Base-by-base conservation (phyloP, 2,329 filamentous ascomycete species). In the Arthrinium puccinioides region DNA sequence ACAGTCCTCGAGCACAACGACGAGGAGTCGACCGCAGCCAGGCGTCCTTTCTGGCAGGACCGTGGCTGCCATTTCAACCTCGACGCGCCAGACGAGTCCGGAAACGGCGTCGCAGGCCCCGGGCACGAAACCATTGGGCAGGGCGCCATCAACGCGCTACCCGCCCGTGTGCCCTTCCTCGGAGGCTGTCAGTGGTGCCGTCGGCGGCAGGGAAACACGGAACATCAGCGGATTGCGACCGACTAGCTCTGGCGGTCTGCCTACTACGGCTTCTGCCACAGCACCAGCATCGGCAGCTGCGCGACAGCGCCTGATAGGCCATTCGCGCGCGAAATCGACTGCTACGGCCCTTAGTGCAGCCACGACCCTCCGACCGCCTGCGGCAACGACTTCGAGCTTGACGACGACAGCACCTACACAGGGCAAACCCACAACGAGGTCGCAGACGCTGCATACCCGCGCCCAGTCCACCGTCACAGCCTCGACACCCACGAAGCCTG, bases 291-390 rank as follows among this genome's bases (percentile, higher is more conserved):
- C 50, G 3, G 36, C 44, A 2, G 29, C 39, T 10, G 27, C 45
- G 18, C 32, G 43, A n/a, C 28, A 23, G 13, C 24, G 16, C 16
- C 23, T 39, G 4, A 16, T 38, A 9, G 52, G 52, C 13, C 65
- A 68, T 42, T 32, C 52, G 9, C 58, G 66, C 32, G 57, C 64
- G n/a, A 64, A 57, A 45, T 66, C 63, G n/a, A 62, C 59, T 5
- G 59, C 59, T 5, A 64, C 63, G 2, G 44, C 56, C 5, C 57
- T 67, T 11, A 59, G 58, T 10, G 36, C 56, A 21, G 56, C 58
- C 4, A 65, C 64, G 1, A 60, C 56, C 13, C 21, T 40, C 21
- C 43, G 37, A 30, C 37, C 33, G 36, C 59, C n/a, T 9, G 48
- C 47, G 24, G 48, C 49, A 14, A 41, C 50, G 7, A 49, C 52